Conservation (phyloP, 1,284 basidiomycete genomes). For the Hypsizygus ulmarius region DNA sequence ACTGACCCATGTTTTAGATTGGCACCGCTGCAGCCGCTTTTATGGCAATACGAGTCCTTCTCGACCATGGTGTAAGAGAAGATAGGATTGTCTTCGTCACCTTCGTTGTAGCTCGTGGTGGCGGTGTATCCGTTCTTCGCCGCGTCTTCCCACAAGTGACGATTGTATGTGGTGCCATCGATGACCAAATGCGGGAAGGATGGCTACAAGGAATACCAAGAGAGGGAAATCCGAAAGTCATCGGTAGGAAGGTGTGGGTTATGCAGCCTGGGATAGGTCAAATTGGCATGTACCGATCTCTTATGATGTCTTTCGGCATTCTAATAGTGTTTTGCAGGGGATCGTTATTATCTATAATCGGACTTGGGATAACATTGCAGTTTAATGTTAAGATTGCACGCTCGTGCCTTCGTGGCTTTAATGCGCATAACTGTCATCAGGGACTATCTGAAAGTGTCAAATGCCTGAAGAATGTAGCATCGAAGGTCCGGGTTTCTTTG, state of each 20-base stretch:
- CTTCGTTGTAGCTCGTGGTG: constrained; percentile 81
- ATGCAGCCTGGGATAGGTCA: constrained; percentile 82
- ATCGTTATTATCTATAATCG: constrained; percentile 43
- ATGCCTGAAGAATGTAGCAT: too few species aligned
- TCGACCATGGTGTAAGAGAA: constrained; percentile 92
- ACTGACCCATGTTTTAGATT: constrained; percentile 51
- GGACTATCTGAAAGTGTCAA: too few species aligned
- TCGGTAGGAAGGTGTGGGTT: constrained; percentile 66
- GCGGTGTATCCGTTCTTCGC: constrained; percentile 76
- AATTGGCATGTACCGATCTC: constrained; percentile 51
- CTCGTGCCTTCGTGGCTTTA: neutral
- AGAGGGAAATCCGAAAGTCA: constrained; percentile 40
- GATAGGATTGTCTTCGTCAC: constrained; percentile 85
- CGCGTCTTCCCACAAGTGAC: constrained; percentile 81
- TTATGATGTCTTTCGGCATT: constrained; percentile 6
- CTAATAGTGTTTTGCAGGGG: constrained; percentile 26
- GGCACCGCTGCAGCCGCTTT: constrained; percentile 93
- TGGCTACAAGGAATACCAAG: constrained; percentile 58
- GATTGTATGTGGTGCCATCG: constrained; percentile 82
- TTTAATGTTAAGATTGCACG: too few species aligned
- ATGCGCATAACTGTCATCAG: neutral
- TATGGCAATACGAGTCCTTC: constrained; percentile 93
- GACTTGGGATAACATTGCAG: neutral
- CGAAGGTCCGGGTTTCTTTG: too few species aligned
- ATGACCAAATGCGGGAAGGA: constrained; percentile 68